phyloP scores from a whole-genome alignment of 2,329 filamentous ascomycete species.

The Pseudogymnoascus sp. region DNA sequence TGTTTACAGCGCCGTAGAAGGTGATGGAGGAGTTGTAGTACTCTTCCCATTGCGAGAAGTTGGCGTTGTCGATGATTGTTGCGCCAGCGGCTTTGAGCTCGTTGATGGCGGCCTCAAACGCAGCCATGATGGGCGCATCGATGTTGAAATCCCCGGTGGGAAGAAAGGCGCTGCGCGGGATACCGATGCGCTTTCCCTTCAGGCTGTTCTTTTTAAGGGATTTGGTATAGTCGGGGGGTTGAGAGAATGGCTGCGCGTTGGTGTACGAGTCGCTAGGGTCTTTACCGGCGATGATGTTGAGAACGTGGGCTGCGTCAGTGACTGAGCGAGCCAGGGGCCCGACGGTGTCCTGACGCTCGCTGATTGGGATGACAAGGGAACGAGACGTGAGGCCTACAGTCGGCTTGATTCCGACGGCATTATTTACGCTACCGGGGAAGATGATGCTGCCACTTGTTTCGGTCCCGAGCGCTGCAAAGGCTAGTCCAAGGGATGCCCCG shows the following conservation, averaged over 20 bases:
- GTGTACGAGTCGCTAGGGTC: conserved; percentile 59
- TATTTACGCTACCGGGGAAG: conserved; percentile 43
- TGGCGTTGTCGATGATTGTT: conserved; percentile 48
- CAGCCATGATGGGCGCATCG: conserved; percentile 36
- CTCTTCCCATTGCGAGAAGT: conserved; percentile 44
- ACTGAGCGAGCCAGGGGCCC: conserved; percentile 58
- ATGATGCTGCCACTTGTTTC: conserved; percentile 59
- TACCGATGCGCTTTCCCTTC: conserved; percentile 50
- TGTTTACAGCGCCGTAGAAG: conserved; percentile 24
- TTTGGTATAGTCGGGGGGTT: conserved; percentile 49
- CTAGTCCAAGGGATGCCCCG: conserved; percentile 48
- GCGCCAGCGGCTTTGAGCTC: conserved; percentile 48
- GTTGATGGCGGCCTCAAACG: conserved; percentile 47
- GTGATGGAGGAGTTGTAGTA: conserved; percentile 30
- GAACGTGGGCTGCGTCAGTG: conserved; percentile 52
- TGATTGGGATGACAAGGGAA: conserved; percentile 57
- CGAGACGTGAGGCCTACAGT: conserved; percentile 55
- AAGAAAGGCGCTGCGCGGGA: conserved; percentile 50
- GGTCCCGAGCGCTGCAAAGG: conserved; percentile 49
- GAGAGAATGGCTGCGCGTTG: conserved; percentile 44
- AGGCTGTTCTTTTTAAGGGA: conserved; percentile 47
- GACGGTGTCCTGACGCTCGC: conserved; percentile 53
- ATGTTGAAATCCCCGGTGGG: conserved; percentile 22
- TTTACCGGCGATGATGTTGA: conserved; percentile 54
- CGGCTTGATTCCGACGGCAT: conserved; percentile 57